Evolutionary conservation across 1,284 basidiomycete genomes (phyloP), one percentile per base, ranked within the genome.

Genomic region (Rhodotorula sp.): DNA sequence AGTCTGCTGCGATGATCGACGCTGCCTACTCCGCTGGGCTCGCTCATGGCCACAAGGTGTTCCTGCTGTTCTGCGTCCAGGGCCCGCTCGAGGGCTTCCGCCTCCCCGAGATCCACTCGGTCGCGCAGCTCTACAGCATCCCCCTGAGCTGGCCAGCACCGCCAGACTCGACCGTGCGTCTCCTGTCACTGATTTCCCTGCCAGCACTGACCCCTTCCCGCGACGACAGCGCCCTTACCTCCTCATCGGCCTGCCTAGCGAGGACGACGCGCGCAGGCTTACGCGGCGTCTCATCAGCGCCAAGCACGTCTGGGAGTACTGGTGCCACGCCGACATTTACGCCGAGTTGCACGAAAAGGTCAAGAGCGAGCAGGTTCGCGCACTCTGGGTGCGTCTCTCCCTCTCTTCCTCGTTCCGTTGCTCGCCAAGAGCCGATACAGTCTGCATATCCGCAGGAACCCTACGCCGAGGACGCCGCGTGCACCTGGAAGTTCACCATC

Each of bases 401-500:
- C n/a, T 27, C 44, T 60, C 37, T 32, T 29, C 32, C 37, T 36
- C 17, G 9, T 34, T n/a, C 32, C 48, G 34, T 58, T 36, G 12
- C 0, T n/a, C n/a, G n/a, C n/a, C n/a, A n/a, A 37, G 27, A 27
- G 25, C 41, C 9, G 19, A 34, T 41, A 36, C 39, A 22, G 3
- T 17, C 13, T 54, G 7, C 15, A 17, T 6, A 46, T 53, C 2
- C 32, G 39, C 60, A 70, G 76, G 70, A 12, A 79, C 82, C 7
- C 12, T 94, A 94, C 78, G 86, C 87, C 2, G 85, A 88, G 78
- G 84, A 86, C 54, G 82, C 84, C 19, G 82, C 90, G 69, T 88
- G 88, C 0, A 89, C 90, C 0, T 96, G 94, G 85, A 90, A 89
- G 76, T 91, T 96, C 80, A 81, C 86, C n/a, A 87, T 96, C 12